Conservation (phyloP, 306 rosid genomes). For the Astragalus membranaceus region DNA sequence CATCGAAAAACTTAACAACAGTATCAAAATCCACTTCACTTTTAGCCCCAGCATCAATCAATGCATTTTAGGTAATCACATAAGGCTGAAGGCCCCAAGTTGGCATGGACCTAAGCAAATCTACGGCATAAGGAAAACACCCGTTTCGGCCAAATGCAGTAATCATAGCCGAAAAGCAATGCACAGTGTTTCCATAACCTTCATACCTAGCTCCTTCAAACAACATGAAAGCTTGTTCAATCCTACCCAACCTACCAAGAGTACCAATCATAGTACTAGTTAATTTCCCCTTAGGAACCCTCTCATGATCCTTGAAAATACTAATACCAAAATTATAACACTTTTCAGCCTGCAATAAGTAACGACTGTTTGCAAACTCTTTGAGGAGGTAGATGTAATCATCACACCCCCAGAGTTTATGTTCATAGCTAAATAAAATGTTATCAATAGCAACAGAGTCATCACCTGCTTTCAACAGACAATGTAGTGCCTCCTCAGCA, state of each 20-base stretch:
- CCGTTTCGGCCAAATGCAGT: constrained; percentile 80
- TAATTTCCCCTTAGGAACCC: constrained; percentile 58
- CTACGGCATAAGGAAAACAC: constrained; percentile 42
- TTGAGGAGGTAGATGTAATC: constrained; percentile 64
- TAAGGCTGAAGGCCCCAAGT: constrained; percentile 62
- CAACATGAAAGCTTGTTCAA: constrained; percentile 52
- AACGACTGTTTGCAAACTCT: constrained; percentile 66
- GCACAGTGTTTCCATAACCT: constrained; percentile 85
- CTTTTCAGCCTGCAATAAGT: constrained; percentile 42
- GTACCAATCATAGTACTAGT: constrained; percentile 83
- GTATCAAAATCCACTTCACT: constrained; percentile 58
- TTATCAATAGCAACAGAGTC: constrained; percentile 37
- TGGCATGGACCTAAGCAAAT: constrained; percentile 60
- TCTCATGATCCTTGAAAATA: constrained; percentile 43
- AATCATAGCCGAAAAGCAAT: constrained; percentile 64
- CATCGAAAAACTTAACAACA: constrained; percentile 64
- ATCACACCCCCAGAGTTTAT: constrained; percentile 51
- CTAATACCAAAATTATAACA: constrained; percentile 56
- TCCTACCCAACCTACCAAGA: constrained; percentile 81
- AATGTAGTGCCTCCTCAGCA: constrained; percentile 70
- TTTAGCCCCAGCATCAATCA: constrained; percentile 84
- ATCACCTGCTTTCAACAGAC: constrained; percentile 44
- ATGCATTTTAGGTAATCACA: constrained; percentile 81
- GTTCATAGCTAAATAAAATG: constrained; percentile 45
- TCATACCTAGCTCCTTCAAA: constrained; percentile 50